phyloP scores from a whole-genome alignment of 208 protist species.

The Acanthamoeba castellanii region DNA sequence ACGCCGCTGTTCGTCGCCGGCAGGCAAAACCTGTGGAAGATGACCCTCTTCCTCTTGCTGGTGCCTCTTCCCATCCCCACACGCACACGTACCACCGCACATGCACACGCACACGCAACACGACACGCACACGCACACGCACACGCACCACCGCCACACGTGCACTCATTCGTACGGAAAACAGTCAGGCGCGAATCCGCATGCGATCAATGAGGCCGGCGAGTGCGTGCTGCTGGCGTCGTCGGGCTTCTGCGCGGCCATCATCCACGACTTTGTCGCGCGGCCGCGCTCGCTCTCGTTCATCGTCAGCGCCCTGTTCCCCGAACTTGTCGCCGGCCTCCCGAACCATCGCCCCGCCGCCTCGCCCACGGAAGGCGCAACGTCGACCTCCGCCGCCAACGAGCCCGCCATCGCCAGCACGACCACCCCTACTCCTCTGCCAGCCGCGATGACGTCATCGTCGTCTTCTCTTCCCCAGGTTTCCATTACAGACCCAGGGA shows the following conservation, averaged over 20 bases:
- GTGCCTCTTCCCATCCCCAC: not conserved
- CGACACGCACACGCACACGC: no score
- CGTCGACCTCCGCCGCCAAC: not conserved
- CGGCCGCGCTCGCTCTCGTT: not conserved
- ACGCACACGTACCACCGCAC: not conserved
- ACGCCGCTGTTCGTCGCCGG: not conserved
- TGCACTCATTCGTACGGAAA: not conserved
- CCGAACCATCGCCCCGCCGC: not conserved
- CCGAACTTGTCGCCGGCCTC: not conserved
- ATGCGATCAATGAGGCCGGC: not conserved
- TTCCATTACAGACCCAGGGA: no score
- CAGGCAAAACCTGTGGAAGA: conserved; percentile 5
- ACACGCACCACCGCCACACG: not conserved
- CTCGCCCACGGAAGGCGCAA: not conserved
- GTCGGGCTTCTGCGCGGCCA: not conserved
- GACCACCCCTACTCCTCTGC: no score
- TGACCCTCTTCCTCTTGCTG: conserved; percentile 8
- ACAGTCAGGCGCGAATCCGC: not conserved
- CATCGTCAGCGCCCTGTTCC: not conserved
- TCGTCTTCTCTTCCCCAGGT: not conserved
- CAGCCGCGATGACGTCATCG: no score
- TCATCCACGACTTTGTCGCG: conserved; percentile 28
- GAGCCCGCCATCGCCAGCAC: not conserved
- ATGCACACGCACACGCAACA: no score
- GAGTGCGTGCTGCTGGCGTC: not conserved